Evolutionary conservation across 2,329 filamentous ascomycete genomes (phyloP), one percentile per base, ranked within the genome.

Genomic region (Penicillium sp.): DNA sequence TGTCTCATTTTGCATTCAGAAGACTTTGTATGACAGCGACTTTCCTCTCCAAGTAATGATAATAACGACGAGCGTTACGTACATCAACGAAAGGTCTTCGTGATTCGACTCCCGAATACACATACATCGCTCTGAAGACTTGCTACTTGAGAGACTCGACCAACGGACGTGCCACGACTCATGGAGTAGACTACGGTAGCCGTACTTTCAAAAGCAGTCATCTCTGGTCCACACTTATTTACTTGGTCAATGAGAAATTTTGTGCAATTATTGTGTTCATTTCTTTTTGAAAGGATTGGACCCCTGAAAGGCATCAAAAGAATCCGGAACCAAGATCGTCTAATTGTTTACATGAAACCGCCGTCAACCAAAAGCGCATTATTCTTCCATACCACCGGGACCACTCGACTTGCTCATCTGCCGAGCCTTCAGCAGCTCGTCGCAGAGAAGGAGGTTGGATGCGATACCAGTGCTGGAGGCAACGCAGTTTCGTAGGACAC

Each of bases 371-470:
- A 55, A 57, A 59, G 60, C 59, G 63, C 65, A 71, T 75, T 76
- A 77, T 70, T 79, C 75, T 40, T 79, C 78, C 74, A 75, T 77
- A 55, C 76, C 77, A 57, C 73, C 78, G 58, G 79, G 79, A 46
- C 74, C 78, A 58, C 76, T 72, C 54, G 75, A 70, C 66, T 74
- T 76, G 57, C 77, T 89, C 95, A 99, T 99, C 82, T 99, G 94
- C 76, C 95, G 86, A 63, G 95, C 95, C 85, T 99, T 99, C 71
- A 99, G 83, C 82, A 99, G 85, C 84, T 99, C 95, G 73, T 99
- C 95, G 73, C 95, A 99, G 53, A 99, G 85, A 67, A 99, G 82
- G 66, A 99, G 83, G 81, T 99, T 99, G 10, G 92, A 94, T 6
- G 95, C 94, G 73, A 99, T 99, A 65, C 95, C 92, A 28, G 94